Evolutionary conservation across 2,329 filamentous ascomycete species (phyloP), one percentile per base, ranked within the genome.

Genomic region (Chaetomium olivaceum): DNA sequence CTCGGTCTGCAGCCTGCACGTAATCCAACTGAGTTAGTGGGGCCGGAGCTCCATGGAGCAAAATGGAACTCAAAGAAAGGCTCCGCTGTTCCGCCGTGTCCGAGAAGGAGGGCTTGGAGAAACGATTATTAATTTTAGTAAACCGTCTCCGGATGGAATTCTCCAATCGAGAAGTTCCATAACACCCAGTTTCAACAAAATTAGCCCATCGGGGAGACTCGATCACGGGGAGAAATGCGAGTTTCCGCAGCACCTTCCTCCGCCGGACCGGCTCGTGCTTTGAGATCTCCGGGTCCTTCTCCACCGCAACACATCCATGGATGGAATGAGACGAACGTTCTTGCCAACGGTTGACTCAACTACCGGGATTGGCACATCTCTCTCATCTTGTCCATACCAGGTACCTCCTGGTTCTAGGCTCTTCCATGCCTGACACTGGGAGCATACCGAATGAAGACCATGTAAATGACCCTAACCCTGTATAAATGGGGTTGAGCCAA

Each of bases 11-110:
- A 7, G 39, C 39, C 6, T 43, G 39, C 16, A 43, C 39, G 16
- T 43, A 43, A 43, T 43, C 39, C 12, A 7, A 7, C 39, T 33
- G 59, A 33, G n/a, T 31, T n/a, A 5, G 39, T 58, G 61, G 54
- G 54, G 21, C 29, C 19, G 36, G 27, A 55, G 9, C 4, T 36
- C 19, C 31, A 36, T 8, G 11, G 12, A 25, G 21, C 31, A 4
- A 23, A 7, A 33, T n/a, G n/a, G 6, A 16, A 46, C 7, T 29
- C 56, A 25, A 21, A 1, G 16, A 31, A 62, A 54, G 3, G 23
- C 59, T 61, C 64, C 58, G 52, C n/a, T 58, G 46, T 61, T 60
- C 19, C 6, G 9, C 63, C 63, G 63, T 58, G 52, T 61, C 58
- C 63, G 62, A 61, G 16, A 19, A 9, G 21, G 43, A 3, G 16